These are phyloP conservation scores for Russula lepida DNA, from an alignment of 768 basidiomycete genomes.

Conservation along the genomic window DNA sequence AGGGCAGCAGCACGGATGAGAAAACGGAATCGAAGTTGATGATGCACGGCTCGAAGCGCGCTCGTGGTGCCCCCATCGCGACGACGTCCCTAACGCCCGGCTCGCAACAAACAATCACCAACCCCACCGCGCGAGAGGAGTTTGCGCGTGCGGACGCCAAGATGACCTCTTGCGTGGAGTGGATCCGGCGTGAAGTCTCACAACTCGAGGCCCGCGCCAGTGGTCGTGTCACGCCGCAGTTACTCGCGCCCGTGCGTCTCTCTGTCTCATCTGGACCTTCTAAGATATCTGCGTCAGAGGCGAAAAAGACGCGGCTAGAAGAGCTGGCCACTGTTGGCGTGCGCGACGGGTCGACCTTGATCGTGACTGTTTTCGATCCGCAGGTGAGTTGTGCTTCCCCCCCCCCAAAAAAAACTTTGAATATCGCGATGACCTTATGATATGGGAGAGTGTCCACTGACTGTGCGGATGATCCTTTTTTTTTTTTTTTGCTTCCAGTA, in stretches of 20 bases:
- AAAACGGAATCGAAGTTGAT: neutral
- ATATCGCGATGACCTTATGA: no score
- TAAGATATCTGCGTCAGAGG: conserved; percentile 13
- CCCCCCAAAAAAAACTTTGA: no score
- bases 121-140: conserved; percentile 44
- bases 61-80: conserved; percentile 25
- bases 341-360: conserved; percentile 61
- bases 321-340: conserved; percentile 77
- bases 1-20: neutral
- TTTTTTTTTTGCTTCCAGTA: conserved; percentile 32
- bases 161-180: conserved; percentile 60
- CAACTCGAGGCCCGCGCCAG: conserved; percentile 59
- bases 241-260: conserved; percentile 64
- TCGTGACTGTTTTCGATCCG: conserved; percentile 75
- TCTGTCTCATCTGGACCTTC: conserved; percentile 29
- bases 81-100: conserved; percentile 58
- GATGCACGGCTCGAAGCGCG: conserved; percentile 4
- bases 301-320: conserved; percentile 38
- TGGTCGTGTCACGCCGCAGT: conserved; percentile 66
- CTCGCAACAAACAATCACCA: conserved; percentile 52
- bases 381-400: conserved; percentile 52
- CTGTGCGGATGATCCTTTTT: neutral
- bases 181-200: conserved; percentile 73
- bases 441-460: neutral
- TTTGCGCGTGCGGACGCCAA: conserved; percentile 53